A percentile compares a stretch with the other conserved stretches of the same genome.
phyloP scores from a whole-genome alignment of 345 rosid genomes.

The Brassica carinata region DNA sequence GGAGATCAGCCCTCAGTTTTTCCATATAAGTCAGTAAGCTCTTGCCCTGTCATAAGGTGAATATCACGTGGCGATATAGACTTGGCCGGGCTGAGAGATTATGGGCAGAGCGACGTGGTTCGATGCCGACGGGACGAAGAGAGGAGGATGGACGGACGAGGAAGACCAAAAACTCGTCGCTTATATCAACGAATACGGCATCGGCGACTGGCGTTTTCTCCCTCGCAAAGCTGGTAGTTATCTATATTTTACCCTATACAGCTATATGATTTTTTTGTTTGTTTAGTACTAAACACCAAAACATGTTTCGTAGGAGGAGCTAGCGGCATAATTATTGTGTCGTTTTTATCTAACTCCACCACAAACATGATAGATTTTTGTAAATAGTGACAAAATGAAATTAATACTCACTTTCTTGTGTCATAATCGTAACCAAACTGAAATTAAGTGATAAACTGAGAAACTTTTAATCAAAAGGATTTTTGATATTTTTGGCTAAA shows the following conservation, averaged over 20 bases:
- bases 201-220: constrained; percentile 69
- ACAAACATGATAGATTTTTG: not conserved
- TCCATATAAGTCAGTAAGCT: not conserved
- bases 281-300: not conserved
- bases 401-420: not conserved
- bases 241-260: not conserved
- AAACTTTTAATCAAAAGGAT: not conserved
- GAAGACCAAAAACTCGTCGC: constrained; percentile 69
- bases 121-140: constrained; percentile 47
- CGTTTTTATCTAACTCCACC: not conserved
- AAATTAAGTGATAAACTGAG: not conserved
- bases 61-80: not conserved
- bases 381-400: not conserved
- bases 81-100: not conserved
- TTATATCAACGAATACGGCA: constrained; percentile 52
- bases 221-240: constrained; percentile 61
- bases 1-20: not conserved
- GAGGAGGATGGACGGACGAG: constrained; percentile 78
- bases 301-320: not conserved
- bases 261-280: not conserved
- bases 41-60: not conserved
- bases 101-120: constrained; percentile 40
- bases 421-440: not conserved
- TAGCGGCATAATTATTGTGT: not conserved
- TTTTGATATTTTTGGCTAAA: not conserved